Evolutionary conservation across 2,329 filamentous ascomycete genomes (phyloP), one percentile per base, ranked within the genome.

Genomic region (Penicillium sp.): DNA sequence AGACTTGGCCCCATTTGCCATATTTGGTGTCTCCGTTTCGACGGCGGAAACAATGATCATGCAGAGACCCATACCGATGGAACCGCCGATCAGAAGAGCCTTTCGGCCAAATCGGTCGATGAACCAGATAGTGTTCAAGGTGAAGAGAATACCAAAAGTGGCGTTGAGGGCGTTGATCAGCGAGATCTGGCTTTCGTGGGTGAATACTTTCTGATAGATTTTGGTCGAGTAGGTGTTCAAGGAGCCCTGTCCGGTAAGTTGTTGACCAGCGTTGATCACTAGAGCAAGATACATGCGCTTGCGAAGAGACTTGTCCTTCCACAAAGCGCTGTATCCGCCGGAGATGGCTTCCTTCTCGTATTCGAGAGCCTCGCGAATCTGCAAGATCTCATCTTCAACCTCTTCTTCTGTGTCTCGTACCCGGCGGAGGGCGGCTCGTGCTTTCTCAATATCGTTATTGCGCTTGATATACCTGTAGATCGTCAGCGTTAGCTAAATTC

Each of bases 121-220:
- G 4, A 86, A 88, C 86, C 87, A 90, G 35, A 86, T 82, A 14
- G 87, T 87, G 62, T 89, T 89, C 43, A 89, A 77, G 0, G 87
- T 90, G 73, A 90, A 90, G 22, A 89, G 57, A 59, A 90, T 90
- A 54, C 85, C 85, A 61, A 86, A 87, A 6, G 87, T 90, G 40
- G 86, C 87, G 69, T 89, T 90, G 51, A 90, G 77, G 4, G 87
- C 87, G 69, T 90, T 90, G 78, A 90, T 90, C 29, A 90, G 78
- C 59, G 85, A 85, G 68, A 89, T 89, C 22, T 81, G 85, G 48
- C 81, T 75, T 52, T 73, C 75, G 51, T 73, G 79, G 23, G 75
- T 79, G 77, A 87, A 90, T 23, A 89, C 82, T 68, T 87, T 86
- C 74, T 88, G 83, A 77, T 90, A 90, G 66, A 90, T 87, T 63